phyloP scores from a whole-genome alignment of 192 early-diverging fungal species.

The Linderina pennispora region DNA sequence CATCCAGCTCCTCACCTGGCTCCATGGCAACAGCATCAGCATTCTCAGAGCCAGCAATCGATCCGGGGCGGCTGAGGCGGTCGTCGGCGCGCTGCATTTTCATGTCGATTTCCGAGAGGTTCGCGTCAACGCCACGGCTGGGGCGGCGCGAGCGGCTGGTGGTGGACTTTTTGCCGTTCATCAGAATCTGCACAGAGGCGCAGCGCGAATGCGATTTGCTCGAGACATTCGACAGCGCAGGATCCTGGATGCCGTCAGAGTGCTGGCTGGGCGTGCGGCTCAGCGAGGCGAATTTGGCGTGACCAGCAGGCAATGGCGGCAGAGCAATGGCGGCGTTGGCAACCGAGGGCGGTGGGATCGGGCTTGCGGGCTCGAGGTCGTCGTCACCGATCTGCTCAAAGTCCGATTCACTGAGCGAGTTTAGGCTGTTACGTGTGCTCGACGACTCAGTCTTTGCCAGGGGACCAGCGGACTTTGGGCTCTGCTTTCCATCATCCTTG shows the following conservation, averaged over 20 bases:
- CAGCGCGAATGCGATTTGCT: conserved; percentile 38
- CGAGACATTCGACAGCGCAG: conserved; percentile 5
- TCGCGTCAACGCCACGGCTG: conserved; percentile 19
- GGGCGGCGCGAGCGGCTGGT: conserved; percentile 12
- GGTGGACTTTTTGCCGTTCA: conserved; percentile 8
- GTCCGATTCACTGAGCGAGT: conserved; percentile 32
- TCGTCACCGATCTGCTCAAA: conserved; percentile 5
- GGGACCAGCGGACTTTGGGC: neutral
- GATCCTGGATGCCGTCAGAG: conserved; percentile 7
- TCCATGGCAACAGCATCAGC: conserved; percentile 7
- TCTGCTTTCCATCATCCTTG: neutral
- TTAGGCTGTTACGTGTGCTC: conserved; percentile 18
- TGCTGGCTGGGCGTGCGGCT: conserved; percentile 23
- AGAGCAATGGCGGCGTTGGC: neutral
- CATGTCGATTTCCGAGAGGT: conserved; percentile 8
- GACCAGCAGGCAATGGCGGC: conserved; percentile 1
- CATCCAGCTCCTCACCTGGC: conserved; percentile 3
- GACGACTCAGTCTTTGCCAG: neutral
- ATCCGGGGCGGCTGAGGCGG: conserved; percentile 1
- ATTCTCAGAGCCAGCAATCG: neutral
- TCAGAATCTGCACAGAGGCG: conserved; percentile 26
- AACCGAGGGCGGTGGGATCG: neutral
- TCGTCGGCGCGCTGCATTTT: conserved; percentile 13
- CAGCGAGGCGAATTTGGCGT: conserved; percentile 11
- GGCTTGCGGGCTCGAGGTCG: neutral